Evolutionary conservation across 805 yeast species (phyloP).

Genomic region (Saccharomycopsis vini): DNA sequence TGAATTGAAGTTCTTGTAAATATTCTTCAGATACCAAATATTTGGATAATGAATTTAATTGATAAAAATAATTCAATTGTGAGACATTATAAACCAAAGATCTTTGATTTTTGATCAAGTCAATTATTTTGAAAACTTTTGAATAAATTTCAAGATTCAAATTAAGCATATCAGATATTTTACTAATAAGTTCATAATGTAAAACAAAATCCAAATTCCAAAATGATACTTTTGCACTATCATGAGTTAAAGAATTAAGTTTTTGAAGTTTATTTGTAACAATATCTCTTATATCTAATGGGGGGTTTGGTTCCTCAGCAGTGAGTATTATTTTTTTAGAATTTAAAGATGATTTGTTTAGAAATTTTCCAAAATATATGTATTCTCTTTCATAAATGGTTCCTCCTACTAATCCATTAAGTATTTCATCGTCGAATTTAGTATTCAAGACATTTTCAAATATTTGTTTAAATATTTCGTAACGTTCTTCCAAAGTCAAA

Average conservation of each 20-base stretch:
- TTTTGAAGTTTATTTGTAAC: neutral
- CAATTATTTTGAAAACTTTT: neutral
- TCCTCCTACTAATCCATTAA: slow-evolving; percentile 12
- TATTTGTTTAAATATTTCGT: slow-evolving; percentile 4
- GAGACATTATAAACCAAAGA: slow-evolving; percentile 5
- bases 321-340: too few relatives aligned
- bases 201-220: slow-evolving; percentile 8
- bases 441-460: slow-evolving; percentile 9
- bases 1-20: too few relatives aligned
- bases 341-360: too few relatives aligned
- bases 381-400: slow-evolving; percentile 18
- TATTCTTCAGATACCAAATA: neutral
- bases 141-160: neutral
- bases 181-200: slow-evolving; percentile 6
- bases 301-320: too few relatives aligned
- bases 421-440: slow-evolving; percentile 2
- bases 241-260: too few relatives aligned
- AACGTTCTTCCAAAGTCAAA: slow-evolving; percentile 15
- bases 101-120: slow-evolving; percentile 5
- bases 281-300: neutral
- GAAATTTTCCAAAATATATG: slow-evolving; percentile 11
- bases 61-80: slow-evolving; percentile 8
- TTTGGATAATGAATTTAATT: neutral
- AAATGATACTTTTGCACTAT: slow-evolving; percentile 3
- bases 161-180: neutral